These are phyloP conservation scores for Pleurotus ostreatus DNA, from an alignment of 768 basidiomycete species.

Conservation along the genomic window DNA sequence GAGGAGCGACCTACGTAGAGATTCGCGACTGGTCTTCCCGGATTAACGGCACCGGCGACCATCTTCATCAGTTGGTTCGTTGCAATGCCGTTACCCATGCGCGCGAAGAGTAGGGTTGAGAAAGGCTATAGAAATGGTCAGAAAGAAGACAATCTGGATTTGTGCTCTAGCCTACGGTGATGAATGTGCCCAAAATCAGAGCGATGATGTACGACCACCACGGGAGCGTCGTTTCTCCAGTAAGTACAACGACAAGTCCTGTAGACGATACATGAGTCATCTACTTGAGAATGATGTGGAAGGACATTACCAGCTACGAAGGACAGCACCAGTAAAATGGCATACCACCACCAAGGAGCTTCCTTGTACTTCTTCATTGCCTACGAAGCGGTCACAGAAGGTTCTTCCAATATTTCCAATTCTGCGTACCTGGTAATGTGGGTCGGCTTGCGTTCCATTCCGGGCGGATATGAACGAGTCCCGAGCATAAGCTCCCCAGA, in stretches of 20 bases:
- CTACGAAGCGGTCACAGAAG: slow-evolving; percentile 14
- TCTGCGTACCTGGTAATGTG: slow-evolving; percentile 44
- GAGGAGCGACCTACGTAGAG: slow-evolving; percentile 44
- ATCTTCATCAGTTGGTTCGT: slow-evolving; percentile 65
- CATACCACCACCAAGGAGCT: slow-evolving; percentile 62
- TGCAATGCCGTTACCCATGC: slow-evolving; percentile 59
- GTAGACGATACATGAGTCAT: background rate
- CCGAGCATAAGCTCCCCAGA: slow-evolving; percentile 51
- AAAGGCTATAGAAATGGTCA: slow-evolving; percentile 36
- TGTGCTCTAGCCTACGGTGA: slow-evolving; percentile 22
- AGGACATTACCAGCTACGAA: slow-evolving; percentile 48
- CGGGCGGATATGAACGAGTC: slow-evolving; percentile 48
- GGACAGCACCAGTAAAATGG: slow-evolving; percentile 39
- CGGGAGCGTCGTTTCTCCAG: slow-evolving; percentile 57
- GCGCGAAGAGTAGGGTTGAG: slow-evolving; percentile 49
- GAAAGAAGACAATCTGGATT: background rate
- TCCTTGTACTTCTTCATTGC: slow-evolving; percentile 60
- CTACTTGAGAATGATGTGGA: too few relatives aligned
- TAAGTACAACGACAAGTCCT: slow-evolving; percentile 54
- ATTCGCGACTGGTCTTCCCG: slow-evolving; percentile 65
- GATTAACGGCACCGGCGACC: slow-evolving; percentile 56
- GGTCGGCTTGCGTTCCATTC: slow-evolving; percentile 45
- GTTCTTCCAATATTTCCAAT: background rate
- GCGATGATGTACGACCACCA: slow-evolving; percentile 63
- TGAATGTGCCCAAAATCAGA: slow-evolving; percentile 43